Evolutionary conservation across 2,329 filamentous ascomycete genomes (phyloP).

Genomic region (Xylariomycetidae sp.): DNA sequence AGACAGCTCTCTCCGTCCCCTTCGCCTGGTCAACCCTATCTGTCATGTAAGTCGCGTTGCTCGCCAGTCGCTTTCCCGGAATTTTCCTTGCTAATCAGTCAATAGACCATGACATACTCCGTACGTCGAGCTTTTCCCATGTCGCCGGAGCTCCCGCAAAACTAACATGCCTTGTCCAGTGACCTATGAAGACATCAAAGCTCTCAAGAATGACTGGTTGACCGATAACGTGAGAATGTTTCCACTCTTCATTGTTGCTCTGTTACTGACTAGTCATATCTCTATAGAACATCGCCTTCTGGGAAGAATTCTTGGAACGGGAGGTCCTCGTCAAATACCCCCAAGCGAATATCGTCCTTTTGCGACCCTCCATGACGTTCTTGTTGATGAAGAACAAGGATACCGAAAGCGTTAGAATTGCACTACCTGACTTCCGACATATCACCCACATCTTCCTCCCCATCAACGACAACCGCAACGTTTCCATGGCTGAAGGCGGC

Average conservation of each 20-base stretch:
- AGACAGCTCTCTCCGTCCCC: slow-evolving; percentile 26
- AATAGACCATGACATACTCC: slow-evolving; percentile 32
- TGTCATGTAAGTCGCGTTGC: slow-evolving; percentile 36
- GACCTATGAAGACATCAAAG: slow-evolving; percentile 83
- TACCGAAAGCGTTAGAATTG: slow-evolving; percentile 53
- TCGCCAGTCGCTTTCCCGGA: slow-evolving; percentile 2
- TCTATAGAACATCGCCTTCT: slow-evolving; percentile 86
- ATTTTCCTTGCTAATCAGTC: slow-evolving; percentile 12
- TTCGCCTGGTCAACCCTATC: slow-evolving; percentile 37
- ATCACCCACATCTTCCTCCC: slow-evolving; percentile 94
- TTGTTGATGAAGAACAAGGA: slow-evolving; percentile 74
- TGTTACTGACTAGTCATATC: slow-evolving; percentile 18
- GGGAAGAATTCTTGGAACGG: slow-evolving; percentile 94
- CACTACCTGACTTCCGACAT: slow-evolving; percentile 73
- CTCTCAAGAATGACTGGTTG: slow-evolving; percentile 88
- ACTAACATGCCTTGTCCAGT: slow-evolving; percentile 46
- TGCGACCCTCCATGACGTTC: slow-evolving; percentile 89
- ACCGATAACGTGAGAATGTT: slow-evolving; percentile 75
- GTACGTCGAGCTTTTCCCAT: slow-evolving; percentile 20
- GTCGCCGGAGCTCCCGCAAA: neutral
- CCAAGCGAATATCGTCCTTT: slow-evolving; percentile 79
- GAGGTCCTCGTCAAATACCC: slow-evolving; percentile 79
- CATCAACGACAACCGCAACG: slow-evolving; percentile 81
- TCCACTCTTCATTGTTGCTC: neutral
- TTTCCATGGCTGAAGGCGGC: slow-evolving; percentile 76